Evolutionary conservation across 2,329 filamentous ascomycete species (phyloP), one percentile per base, ranked within the genome.

Genomic region (Pseudocercospora macadamiae): DNA sequence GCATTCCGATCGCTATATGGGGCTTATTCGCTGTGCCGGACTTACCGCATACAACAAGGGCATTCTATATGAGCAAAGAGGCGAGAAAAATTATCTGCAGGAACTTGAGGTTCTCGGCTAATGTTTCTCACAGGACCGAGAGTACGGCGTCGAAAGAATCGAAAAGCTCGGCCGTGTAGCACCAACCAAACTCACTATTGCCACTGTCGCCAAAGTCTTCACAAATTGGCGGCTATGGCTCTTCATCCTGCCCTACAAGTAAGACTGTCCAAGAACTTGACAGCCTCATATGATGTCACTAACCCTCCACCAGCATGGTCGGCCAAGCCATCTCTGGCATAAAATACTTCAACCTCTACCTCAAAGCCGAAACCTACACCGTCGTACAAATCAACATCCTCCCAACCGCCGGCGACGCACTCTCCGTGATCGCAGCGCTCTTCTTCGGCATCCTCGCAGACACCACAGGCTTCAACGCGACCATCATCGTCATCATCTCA

Each of bases 21-120:
- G 82, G 82, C 0, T 82, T 78, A 60, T 76, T 82, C 65, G 69
- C 71, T 5, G 64, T 82, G 1, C 80, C 80, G 1, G 80, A 83
- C 66, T 72, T 81, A 0, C 81, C 81, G 0, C 78, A 82, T 30
- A 82, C 78, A 30, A 76, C 77, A 0, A 75, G 74, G 34, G 77
- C 80, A 2, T 82, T 77, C 69, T 83, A 82, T 63, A 66, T 82
- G 19, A 77, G 64, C 8, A 36, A 49, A 23, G 53, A 51, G 21
- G 36, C 21, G 10, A 39, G 36, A n/a, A n/a, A n/a, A n/a, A n/a
- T n/a, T 10, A 39, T 39, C n/a, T 9, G 4, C 34, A 7, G n/a
- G n/a, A n/a, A n/a, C n/a, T n/a, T n/a, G n/a, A n/a, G n/a, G n/a
- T n/a, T n/a, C n/a, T n/a, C n/a, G n/a, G n/a, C n/a, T n/a, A n/a